A percentile compares a stretch with the other conserved stretches of the same genome.
Evolutionary conservation across 352 stramenopile genomes (phyloP).

Genomic region (Phytophthora fragariaefolia): DNA sequence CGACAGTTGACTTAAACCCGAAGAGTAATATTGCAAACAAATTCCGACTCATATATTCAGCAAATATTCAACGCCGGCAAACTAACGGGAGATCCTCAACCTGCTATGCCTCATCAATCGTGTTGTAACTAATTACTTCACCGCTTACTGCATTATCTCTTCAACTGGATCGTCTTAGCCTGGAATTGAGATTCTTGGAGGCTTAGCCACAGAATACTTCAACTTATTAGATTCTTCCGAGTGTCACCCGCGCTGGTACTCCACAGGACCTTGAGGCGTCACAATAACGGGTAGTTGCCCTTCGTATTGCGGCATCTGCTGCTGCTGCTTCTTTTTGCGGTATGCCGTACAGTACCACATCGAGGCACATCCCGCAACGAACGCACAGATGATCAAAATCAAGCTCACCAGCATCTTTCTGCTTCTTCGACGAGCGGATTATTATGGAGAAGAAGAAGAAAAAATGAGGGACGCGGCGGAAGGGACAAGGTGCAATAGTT

Average conservation of each 20-base stretch:
- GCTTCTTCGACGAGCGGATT: not conserved
- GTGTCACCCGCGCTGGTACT: constrained; percentile 30
- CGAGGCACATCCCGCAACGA: constrained; percentile 26
- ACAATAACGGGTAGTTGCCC: constrained; percentile 30
- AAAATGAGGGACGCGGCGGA: not conserved
- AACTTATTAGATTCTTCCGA: no score
- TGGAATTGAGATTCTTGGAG: not conserved
- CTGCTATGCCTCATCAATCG: no score
- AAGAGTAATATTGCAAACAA: constrained; percentile 12
- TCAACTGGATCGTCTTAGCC: not conserved
- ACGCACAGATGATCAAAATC: constrained; percentile 35
- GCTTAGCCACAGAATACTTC: no score
- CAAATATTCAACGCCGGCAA: not conserved
- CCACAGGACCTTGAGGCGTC: constrained; percentile 31
- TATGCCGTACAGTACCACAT: constrained; percentile 35
- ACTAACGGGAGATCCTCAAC: no score
- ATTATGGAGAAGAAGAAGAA: not conserved
- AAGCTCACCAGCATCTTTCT: constrained; percentile 25
- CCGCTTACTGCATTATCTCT: no score
- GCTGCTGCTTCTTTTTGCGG: constrained; percentile 27
- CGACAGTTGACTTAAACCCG: constrained; percentile 7
- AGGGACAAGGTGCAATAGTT: not conserved
- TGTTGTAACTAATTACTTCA: no score
- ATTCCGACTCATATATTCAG: no score
- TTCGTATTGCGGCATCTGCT: constrained; percentile 23